Evolutionary conservation across 345 rosid species (phyloP).

Genomic region (Citrus medica): DNA sequence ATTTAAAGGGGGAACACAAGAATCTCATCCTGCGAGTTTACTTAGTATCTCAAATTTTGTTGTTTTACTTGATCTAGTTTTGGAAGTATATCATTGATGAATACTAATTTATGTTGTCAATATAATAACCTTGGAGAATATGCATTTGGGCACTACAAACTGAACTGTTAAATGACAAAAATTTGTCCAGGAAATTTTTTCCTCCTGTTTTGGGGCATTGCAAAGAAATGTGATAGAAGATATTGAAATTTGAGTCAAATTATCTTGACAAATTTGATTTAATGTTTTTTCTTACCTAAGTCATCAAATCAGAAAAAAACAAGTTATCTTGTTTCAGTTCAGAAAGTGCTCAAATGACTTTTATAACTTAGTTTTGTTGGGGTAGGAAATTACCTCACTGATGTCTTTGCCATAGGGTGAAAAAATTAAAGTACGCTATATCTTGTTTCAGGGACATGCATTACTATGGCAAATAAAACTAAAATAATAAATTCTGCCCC

Average conservation of each 20-base stretch:
- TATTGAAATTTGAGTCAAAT: not conserved
- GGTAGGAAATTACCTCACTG: not conserved
- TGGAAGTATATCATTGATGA: not conserved
- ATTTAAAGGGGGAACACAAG: too few relatives aligned
- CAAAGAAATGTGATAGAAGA: not conserved
- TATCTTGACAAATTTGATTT: not conserved
- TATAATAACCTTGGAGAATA: not conserved
- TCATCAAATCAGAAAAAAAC: not conserved
- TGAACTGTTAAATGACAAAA: not conserved
- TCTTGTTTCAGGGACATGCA: too few relatives aligned
- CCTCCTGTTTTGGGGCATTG: not conserved
- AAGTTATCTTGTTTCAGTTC: not conserved
- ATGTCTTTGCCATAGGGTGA: not conserved
- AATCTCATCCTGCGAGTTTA: not conserved
- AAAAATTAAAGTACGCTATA: not conserved
- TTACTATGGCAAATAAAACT: not conserved
- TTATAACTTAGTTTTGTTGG: not conserved
- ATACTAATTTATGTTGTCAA: not conserved
- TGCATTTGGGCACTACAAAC: not conserved
- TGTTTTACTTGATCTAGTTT: not conserved
- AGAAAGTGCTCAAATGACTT: not conserved
- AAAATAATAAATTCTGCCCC: not conserved
- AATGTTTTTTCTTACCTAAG: not conserved
- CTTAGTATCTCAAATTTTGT: not conserved
- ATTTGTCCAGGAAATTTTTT: too few relatives aligned